Conservation (phyloP, 2,329 filamentous ascomycete genomes). For the Cladosporium sphaerospermum region DNA sequence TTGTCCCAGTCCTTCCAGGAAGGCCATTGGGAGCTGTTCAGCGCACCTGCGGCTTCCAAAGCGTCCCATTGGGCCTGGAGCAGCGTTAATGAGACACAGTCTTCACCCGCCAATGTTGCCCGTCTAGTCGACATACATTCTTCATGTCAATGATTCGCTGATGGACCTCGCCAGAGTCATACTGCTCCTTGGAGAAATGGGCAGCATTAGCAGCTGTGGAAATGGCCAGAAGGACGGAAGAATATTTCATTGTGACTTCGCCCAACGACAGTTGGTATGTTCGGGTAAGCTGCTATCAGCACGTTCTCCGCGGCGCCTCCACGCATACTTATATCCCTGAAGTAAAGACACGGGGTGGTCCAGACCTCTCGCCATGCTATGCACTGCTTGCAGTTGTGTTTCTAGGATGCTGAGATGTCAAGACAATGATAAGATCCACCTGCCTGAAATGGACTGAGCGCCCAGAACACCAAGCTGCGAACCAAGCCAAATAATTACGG, state of each 20-base stretch:
- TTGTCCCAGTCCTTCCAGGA: constrained; percentile 33
- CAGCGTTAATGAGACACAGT: neutral
- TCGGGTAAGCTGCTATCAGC: neutral
- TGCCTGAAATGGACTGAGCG: constrained; percentile 11
- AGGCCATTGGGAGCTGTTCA: constrained; percentile 16
- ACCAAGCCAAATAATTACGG: no score
- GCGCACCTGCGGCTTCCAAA: constrained; percentile 14
- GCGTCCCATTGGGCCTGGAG: constrained; percentile 22
- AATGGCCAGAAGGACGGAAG: constrained; percentile 13
- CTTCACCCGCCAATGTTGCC: neutral
- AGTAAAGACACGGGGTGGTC: neutral
- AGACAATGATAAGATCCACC: constrained; percentile 6
- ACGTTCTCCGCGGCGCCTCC: neutral
- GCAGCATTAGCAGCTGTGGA: constrained; percentile 13
- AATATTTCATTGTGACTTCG: constrained; percentile 16
- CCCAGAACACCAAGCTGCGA: neutral
- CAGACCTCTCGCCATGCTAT: neutral
- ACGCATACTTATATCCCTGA: neutral
- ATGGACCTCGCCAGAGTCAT: constrained; percentile 36
- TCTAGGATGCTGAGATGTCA: neutral
- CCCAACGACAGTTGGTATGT: neutral
- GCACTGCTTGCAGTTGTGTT: neutral
- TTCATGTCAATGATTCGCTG: constrained; percentile 31
- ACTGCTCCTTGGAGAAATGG: constrained; percentile 27
- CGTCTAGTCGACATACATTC: constrained; percentile 13